Conservation (phyloP, 179 eudicot species). For the Patellifolia procumbens region DNA sequence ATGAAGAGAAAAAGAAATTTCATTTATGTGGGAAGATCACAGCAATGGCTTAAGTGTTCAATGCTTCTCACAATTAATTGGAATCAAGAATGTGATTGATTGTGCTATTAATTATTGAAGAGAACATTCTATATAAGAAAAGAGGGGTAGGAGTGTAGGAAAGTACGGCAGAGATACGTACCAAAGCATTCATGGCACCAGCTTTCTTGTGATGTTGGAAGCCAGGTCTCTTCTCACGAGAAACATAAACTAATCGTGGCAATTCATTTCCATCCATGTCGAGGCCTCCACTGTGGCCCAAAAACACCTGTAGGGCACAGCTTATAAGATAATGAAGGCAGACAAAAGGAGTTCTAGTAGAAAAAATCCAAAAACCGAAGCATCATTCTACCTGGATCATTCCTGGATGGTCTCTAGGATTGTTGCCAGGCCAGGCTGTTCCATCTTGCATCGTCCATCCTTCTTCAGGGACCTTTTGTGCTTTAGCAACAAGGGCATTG, state of each 20-base stretch:
- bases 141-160: not conserved
- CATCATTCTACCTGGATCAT: slow-evolving; percentile 68
- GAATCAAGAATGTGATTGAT: not conserved
- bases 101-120: not conserved
- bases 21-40: too few species aligned
- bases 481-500: slow-evolving; percentile 84
- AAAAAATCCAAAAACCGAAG: not conserved
- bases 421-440: slow-evolving; percentile 89
- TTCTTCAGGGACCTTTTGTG: slow-evolving; percentile 87
- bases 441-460: slow-evolving; percentile 97
- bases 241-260: slow-evolving; percentile 83
- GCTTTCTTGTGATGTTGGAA: slow-evolving; percentile 96
- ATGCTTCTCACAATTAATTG: too few species aligned
- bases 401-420: slow-evolving; percentile 87
- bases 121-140: not conserved
- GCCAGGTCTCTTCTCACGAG: slow-evolving; percentile 96
- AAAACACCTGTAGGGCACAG: slow-evolving; percentile 56
- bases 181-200: slow-evolving; percentile 98
- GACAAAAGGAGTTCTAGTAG: not conserved
- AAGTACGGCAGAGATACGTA: slow-evolving; percentile 33
- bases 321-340: slow-evolving; percentile 7
- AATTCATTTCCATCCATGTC: slow-evolving; percentile 82
- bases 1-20: not conserved
- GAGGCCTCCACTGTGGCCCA: slow-evolving; percentile 87
- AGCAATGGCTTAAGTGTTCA: too few species aligned